These are phyloP conservation scores for Orbilia javanica DNA, from an alignment of 2,329 filamentous ascomycete genomes.

Conservation along the genomic window DNA sequence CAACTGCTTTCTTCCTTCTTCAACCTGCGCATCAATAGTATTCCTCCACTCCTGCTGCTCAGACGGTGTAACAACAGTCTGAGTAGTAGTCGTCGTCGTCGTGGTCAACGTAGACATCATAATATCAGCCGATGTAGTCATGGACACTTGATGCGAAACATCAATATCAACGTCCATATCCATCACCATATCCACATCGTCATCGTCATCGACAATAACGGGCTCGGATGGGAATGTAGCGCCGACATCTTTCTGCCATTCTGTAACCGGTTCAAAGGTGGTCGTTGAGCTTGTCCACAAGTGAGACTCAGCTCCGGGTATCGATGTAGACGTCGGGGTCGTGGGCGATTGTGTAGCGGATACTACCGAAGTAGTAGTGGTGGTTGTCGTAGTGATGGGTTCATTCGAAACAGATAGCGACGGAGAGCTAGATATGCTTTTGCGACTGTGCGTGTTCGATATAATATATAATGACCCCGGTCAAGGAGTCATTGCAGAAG, in stretches of 20 bases:
- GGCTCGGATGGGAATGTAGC: constrained; percentile 31
- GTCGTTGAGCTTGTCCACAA: constrained; percentile 40
- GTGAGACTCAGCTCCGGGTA: constrained; percentile 33
- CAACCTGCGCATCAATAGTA: constrained; percentile 56
- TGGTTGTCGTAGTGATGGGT: constrained; percentile 23
- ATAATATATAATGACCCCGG: constrained; percentile 23
- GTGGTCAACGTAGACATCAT: constrained; percentile 22
- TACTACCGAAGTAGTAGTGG: constrained; percentile 25
- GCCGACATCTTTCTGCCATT: constrained; percentile 49
- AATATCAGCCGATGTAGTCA: constrained; percentile 13
- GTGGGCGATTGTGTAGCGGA: constrained; percentile 43
- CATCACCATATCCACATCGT: constrained; percentile 54
- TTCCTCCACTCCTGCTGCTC: constrained; percentile 53
- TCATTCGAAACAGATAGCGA: constrained; percentile 45
- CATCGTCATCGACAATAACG: constrained; percentile 39
- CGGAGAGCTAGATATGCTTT: constrained; percentile 58
- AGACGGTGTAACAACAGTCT: constrained; percentile 41
- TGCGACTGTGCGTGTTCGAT: constrained; percentile 42
- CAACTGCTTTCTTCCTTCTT: constrained; percentile 45
- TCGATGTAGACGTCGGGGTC: constrained; percentile 49
- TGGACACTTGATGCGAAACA: constrained; percentile 17
- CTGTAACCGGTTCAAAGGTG: constrained; percentile 36
- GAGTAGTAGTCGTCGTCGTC: constrained; percentile 2
- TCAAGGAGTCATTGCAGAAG: constrained; percentile 16
- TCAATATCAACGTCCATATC: constrained; percentile 55